phyloP scores from a whole-genome alignment of 2,329 filamentous ascomycete genomes.

The Zelopaecilomyces penicillatus region DNA sequence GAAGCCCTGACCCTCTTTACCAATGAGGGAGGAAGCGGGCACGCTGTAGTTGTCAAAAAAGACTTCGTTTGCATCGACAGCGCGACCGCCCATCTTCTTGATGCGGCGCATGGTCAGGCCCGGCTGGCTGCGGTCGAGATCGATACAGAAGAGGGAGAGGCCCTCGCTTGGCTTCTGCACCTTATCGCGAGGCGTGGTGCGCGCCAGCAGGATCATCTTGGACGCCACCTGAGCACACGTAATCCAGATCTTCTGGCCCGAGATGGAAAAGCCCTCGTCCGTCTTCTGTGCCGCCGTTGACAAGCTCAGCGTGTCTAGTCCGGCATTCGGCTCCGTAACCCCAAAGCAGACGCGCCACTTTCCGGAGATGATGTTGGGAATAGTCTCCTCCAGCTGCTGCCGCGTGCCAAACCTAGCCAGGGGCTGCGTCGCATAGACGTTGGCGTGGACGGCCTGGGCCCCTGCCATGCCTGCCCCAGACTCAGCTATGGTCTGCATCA shows the following conservation, averaged over 20 bases:
- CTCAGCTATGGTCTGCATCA: slow-evolving; percentile 76
- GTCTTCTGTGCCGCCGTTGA: slow-evolving; percentile 49
- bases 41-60: slow-evolving; percentile 77
- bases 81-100: slow-evolving; percentile 77
- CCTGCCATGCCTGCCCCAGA: slow-evolving; percentile 72
- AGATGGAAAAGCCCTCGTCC: slow-evolving; percentile 56
- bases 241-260: slow-evolving; percentile 85
- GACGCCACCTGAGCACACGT: slow-evolving; percentile 73
- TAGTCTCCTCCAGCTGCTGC: slow-evolving; percentile 53
- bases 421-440: slow-evolving; percentile 68
- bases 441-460: slow-evolving; percentile 54
- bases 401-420: slow-evolving; percentile 63
- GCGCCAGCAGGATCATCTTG: slow-evolving; percentile 75
- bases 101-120: slow-evolving; percentile 62
- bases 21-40: slow-evolving; percentile 56
- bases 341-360: slow-evolving; percentile 70
- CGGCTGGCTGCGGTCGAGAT: slow-evolving; percentile 53
- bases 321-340: slow-evolving; percentile 76
- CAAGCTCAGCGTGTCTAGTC: slow-evolving; percentile 67
- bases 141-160: slow-evolving; percentile 72
- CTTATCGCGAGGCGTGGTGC: slow-evolving; percentile 62
- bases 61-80: slow-evolving; percentile 78
- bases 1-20: slow-evolving; percentile 68
- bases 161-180: slow-evolving; percentile 64
- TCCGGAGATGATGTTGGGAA: slow-evolving; percentile 65